These are phyloP conservation scores for Penicillium occitanis DNA, from an alignment of 2,329 filamentous ascomycete genomes.

Conservation along the genomic window DNA sequence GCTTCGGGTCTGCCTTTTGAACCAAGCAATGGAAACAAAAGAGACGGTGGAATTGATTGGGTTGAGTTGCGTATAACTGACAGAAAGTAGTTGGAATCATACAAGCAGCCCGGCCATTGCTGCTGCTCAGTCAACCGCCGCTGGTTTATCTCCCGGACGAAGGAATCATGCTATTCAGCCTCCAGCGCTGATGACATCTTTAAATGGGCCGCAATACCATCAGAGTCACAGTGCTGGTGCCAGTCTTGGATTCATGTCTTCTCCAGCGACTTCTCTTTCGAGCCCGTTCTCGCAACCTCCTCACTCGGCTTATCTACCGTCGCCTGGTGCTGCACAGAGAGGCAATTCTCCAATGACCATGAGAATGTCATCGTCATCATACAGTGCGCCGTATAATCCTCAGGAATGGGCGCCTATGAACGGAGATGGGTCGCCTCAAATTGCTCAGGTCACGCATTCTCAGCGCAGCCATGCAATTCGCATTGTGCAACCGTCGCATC, in stretches of 20 bases:
- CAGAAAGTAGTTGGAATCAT: conserved; percentile 17
- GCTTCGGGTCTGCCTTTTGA: neutral
- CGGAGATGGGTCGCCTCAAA: conserved; percentile 28
- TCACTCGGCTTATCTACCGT: conserved; percentile 37
- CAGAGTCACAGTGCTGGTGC: conserved; percentile 33
- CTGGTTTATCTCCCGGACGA: conserved; percentile 40
- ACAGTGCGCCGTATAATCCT: conserved; percentile 51
- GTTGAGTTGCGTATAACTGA: neutral
- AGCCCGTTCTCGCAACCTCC: conserved; percentile 44
- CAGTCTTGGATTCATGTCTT: conserved; percentile 38
- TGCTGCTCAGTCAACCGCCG: conserved; percentile 21
- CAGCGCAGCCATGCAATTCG: conserved; percentile 33
- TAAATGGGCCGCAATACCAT: conserved; percentile 37
- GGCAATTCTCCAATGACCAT: conserved; percentile 46
- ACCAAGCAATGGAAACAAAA: neutral
- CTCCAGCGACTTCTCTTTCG: conserved; percentile 46
- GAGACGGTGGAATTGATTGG: conserved; percentile 4
- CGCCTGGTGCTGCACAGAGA: conserved; percentile 38
- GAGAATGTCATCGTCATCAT: conserved; percentile 37
- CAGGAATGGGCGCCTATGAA: conserved; percentile 50
- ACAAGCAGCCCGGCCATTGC: conserved; percentile 15
- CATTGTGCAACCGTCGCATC: conserved; percentile 29
- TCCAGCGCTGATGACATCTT: conserved; percentile 44
- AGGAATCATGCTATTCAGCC: conserved; percentile 46
- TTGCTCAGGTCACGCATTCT: conserved; percentile 31